Evolutionary conservation across 2,329 filamentous ascomycete species (phyloP).

Genomic region (Microthyrium microscopicum): DNA sequence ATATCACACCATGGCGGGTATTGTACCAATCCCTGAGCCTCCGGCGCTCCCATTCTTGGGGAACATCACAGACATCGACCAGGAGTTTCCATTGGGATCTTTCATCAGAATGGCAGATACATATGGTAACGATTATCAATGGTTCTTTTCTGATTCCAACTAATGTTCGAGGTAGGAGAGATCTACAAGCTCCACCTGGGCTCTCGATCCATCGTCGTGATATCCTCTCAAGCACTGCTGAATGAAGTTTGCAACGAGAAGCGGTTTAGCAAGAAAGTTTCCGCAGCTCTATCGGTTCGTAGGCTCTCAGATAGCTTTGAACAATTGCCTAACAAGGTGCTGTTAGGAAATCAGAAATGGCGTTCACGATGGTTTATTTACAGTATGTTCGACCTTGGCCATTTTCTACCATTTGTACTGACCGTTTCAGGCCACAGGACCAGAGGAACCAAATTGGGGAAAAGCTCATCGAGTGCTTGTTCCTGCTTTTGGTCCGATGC

Average conservation of each 20-base stretch:
- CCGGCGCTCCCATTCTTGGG: conserved; percentile 5
- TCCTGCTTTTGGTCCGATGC: conserved; percentile 52
- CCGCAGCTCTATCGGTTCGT: neutral
- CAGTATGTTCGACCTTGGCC: too few species aligned
- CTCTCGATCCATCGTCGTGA: neutral
- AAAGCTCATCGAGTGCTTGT: conserved; percentile 45
- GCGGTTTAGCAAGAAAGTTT: conserved; percentile 1
- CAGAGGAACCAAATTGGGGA: conserved; percentile 6
- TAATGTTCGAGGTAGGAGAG: too few species aligned
- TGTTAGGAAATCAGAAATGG: neutral
- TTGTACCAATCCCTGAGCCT: too few species aligned
- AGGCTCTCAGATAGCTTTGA: too few species aligned
- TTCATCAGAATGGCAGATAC: conserved; percentile 2
- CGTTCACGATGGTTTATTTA: conserved; percentile 4
- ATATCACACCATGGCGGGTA: too few species aligned
- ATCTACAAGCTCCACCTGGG: conserved; percentile 6
- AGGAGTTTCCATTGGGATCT: neutral
- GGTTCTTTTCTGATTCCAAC: too few species aligned
- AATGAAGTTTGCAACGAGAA: conserved; percentile 7
- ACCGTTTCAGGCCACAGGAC: too few species aligned
- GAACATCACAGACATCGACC: conserved; percentile 6
- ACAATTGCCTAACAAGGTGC: too few species aligned
- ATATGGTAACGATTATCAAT: too few species aligned
- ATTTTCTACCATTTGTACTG: too few species aligned
- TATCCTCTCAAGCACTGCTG: conserved; percentile 1